Conservation (phyloP, 768 basidiomycete genomes). For the Mycena galopus region DNA sequence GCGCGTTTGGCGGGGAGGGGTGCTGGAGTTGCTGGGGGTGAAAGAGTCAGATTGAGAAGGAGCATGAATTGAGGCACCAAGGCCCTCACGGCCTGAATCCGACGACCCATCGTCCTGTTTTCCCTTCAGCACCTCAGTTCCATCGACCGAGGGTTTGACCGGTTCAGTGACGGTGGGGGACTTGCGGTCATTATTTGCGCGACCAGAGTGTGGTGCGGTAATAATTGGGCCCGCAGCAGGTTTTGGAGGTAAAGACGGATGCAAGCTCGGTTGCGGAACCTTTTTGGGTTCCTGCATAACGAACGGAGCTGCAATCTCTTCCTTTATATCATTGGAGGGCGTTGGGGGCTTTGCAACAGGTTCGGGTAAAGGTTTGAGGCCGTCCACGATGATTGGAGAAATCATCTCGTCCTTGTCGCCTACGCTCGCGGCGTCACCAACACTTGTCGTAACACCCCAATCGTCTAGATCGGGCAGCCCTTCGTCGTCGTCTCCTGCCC, state of each 20-base stretch:
- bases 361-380: constrained; percentile 72
- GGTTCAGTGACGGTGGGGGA: neutral
- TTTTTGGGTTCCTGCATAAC: constrained; percentile 28
- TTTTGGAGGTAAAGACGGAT: constrained; percentile 64
- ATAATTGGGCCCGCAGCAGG: constrained; percentile 46
- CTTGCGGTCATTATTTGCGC: constrained; percentile 25
- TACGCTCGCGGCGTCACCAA: constrained; percentile 65
- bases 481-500: constrained; percentile 91
- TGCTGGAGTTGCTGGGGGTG: constrained; percentile 54
- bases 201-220: constrained; percentile 36
- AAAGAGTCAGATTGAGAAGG: constrained; percentile 58
- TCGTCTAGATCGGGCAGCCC: constrained; percentile 87
- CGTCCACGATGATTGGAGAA: constrained; percentile 77
- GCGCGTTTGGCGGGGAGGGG: constrained; percentile 40
- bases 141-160: constrained; percentile 2
- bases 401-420: constrained; percentile 58
- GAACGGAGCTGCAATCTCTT: constrained; percentile 40
- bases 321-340: constrained; percentile 33
- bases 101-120: constrained; percentile 36
- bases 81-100: constrained; percentile 45
- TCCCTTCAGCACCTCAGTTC: neutral
- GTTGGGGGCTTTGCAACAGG: constrained; percentile 44
- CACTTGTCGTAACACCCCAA: constrained; percentile 74
- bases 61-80: constrained; percentile 71
- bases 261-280: constrained; percentile 41